Evolutionary conservation across 108 stramenopile species (phyloP), one percentile per base, ranked within the genome.

Genomic region (Mayamaea pseudoterrestris): DNA sequence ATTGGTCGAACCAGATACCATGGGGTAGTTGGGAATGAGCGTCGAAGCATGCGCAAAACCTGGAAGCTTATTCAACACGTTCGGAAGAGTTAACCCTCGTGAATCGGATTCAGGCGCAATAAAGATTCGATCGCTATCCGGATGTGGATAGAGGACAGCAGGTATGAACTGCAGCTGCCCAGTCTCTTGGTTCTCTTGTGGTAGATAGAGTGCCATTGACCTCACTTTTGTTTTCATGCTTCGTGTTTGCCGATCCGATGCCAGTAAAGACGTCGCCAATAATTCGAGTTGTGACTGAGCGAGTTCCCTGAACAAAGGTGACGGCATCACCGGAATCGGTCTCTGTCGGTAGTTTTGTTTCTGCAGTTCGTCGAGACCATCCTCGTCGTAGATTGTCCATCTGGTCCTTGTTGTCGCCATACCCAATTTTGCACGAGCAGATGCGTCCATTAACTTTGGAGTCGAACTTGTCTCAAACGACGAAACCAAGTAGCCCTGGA

Each of bases 91-190:
- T 37, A 61, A 47, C 5, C 69, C 69, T n/a, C n/a, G n/a, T 18
- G 71, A 68, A 21, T 55, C 70, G 0, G 82, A 65, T 35, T 82
- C 71, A 20, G 62, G 64, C 1, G 83, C 78, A 42, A 86, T 83
- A 35, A 86, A 86, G 24, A 91, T 65, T 9, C 83, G 76, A 53
- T 81, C 78, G 2, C 66, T 63, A 34, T 49, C 57, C 17, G 78
- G 81, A 58, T 80, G 55, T 11, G 83, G 82, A 49, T 77, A 79
- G 13, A 78, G 30, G 16, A 83, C 55, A 30, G 80, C 69, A 6
- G 84, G 81, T 4, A 74, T 69, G 58, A 91, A 91, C 54, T 91
- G 84, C 5, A 91, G 50, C 27, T 82, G 80, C 16, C 89, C 89
- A 5, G 81, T 73, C 18, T 41, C 36, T 27, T 43, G 35, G 57